phyloP scores from a whole-genome alignment of 192 early-diverging fungal genomes.

The Geranomyces michiganensis region DNA sequence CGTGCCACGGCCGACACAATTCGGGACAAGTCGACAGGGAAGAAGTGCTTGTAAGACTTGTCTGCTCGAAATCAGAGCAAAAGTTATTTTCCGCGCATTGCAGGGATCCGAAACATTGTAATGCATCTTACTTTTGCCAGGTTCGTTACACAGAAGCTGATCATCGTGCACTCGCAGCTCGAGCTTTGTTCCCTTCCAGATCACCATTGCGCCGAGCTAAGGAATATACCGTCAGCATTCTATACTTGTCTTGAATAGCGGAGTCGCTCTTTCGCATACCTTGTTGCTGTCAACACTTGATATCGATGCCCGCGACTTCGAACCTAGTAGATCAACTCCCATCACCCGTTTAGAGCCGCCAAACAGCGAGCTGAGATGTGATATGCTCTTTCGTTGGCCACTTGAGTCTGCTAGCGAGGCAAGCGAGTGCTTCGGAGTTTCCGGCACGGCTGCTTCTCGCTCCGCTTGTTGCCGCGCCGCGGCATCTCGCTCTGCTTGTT shows the following conservation, averaged over 20 bases:
- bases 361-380: constrained; percentile 14
- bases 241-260: background rate
- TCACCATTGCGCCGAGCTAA: constrained; percentile 29
- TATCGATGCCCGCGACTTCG: background rate
- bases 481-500: background rate
- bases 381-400: constrained; percentile 12
- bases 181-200: constrained; percentile 45
- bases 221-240: too few species aligned
- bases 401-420: background rate
- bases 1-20: constrained; percentile 37
- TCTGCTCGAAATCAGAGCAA: constrained; percentile 12
- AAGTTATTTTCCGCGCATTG: background rate
- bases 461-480: background rate
- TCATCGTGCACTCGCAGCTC: constrained; percentile 42
- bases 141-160: constrained; percentile 43
- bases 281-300: background rate
- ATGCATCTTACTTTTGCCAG: constrained; percentile 43
- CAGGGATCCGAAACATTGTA: constrained; percentile 3
- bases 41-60: constrained; percentile 47
- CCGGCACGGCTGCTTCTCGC: background rate
- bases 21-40: constrained; percentile 43
- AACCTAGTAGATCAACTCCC: background rate
- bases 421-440: constrained; percentile 10
- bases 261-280: background rate
- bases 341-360: background rate